Conservation (phyloP, 2,329 filamentous ascomycete species). For the Erysiphe pulchra region DNA sequence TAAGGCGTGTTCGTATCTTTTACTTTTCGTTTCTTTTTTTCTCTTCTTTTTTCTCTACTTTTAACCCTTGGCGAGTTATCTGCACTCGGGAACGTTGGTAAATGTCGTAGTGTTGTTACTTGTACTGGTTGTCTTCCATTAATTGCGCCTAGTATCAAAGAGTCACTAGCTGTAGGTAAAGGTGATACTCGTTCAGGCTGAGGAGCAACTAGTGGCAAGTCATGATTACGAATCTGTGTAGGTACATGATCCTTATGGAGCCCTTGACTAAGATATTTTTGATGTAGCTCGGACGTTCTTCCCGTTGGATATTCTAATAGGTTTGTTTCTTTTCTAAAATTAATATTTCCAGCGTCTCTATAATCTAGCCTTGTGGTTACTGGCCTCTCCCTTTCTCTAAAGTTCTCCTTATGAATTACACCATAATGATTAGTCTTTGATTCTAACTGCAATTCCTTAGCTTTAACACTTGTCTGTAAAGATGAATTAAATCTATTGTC, state of each 20-base stretch:
- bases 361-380: neutral
- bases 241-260: conserved; percentile 21
- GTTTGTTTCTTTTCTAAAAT: neutral
- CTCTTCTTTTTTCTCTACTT: conserved; percentile 20
- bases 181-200: conserved; percentile 46
- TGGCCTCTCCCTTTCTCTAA: neutral
- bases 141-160: conserved; percentile 10
- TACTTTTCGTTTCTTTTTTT: conserved; percentile 22
- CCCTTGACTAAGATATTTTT: conserved; percentile 12
- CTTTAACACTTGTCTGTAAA: neutral
- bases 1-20: conserved; percentile 18
- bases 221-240: conserved; percentile 45
- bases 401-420: neutral
- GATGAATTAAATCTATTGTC: neutral
- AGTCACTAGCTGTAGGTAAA: conserved; percentile 21
- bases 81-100: conserved; percentile 24
- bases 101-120: conserved; percentile 27
- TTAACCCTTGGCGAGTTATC: conserved; percentile 33
- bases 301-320: neutral
- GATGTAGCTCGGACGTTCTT: neutral
- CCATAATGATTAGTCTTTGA: conserved; percentile 2
- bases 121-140: conserved; percentile 21
- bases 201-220: conserved; percentile 47
- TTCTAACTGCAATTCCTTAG: neutral
- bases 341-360: neutral